Evolutionary conservation across 345 rosid genomes (phyloP), one percentile per base, ranked within the genome.

Genomic region (Moricandia moricandioides): DNA sequence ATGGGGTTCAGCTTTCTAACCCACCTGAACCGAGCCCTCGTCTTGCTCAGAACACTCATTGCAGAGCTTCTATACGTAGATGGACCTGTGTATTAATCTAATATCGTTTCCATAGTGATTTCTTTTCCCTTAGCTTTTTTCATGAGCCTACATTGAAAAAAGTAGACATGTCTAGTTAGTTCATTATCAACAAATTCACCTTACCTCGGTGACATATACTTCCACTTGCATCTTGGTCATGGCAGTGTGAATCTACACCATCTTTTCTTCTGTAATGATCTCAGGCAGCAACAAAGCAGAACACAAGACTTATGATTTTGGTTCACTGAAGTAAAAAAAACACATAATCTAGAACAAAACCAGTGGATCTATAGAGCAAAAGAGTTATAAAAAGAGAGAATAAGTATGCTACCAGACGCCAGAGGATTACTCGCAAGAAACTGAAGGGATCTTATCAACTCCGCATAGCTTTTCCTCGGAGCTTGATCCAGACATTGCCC

Each of bases 381-480:
- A 7, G 14, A 52, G 30, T 24, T 59, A 55, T 3, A 14, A 49
- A 47, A 64, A 59, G 24, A 4, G 55, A 43, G 61, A 76, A 40
- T 33, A 77, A 74, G 43, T 39, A 21, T 21, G 24, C 80, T 86
- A n/a, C 40, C 86, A 1, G 89, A 81, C 0, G 85, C 81, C 34
- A 88, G 79, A 0, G 88, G 93, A 61, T 91, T 87, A 65, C 81
- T 69, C 75, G 80, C 75, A 34, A 84, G 70, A 70, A 80, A 85
- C 67, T 88, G 90, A 73, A 94, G 86, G 74, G 87, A 83, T 84
- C 91, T 84, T n/a, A 83, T 81, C 51, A 74, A 80, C n/a, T 65
- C 85, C 74, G 70, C 93, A 55, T 59, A 90, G 76, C 88, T 84
- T 81, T 90, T 94, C 88, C 95, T 88, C 1, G 97, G 92, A 94